These are phyloP conservation scores for Trichoderma afroharzianum DNA, from an alignment of 2,329 filamentous ascomycete genomes.

Conservation along the genomic window DNA sequence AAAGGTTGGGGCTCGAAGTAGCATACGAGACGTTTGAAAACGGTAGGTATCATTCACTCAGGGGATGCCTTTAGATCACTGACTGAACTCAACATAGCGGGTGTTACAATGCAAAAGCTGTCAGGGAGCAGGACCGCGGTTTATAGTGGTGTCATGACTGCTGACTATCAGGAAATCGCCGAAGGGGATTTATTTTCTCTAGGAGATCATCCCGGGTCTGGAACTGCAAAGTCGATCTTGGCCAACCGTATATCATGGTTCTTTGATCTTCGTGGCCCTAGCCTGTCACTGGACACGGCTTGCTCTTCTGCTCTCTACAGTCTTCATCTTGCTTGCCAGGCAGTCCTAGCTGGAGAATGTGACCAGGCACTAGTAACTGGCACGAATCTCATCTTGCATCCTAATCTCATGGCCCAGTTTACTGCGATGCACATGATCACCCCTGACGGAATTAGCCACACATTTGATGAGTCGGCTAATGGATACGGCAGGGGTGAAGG, in stretches of 20 bases:
- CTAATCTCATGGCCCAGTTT: neutral
- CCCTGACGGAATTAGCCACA: slow-evolving; percentile 28
- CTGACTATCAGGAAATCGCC: neutral
- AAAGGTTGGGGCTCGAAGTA: neutral
- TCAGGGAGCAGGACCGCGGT: neutral
- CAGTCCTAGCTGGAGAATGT: neutral
- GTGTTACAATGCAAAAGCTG: neutral
- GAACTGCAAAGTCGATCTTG: neutral
- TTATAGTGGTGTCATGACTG: neutral
- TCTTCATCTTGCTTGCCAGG: slow-evolving; percentile 5
- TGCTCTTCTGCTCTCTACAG: neutral
- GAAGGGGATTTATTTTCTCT: neutral
- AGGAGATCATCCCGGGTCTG: neutral
- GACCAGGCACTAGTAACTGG: neutral
- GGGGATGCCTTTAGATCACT: neutral
- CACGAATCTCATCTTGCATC: neutral
- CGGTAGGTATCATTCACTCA: neutral
- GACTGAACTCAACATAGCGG: neutral
- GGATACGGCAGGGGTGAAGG: neutral
- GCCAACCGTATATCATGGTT: slow-evolving; percentile 6
- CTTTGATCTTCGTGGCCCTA: neutral
- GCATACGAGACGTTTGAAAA: neutral
- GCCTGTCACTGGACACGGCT: neutral
- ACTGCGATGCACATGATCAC: slow-evolving; percentile 17
- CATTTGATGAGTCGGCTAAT: slow-evolving; percentile 28